Percentiles rank a stretch among this genome's conserved stretches.
phyloP scores from a whole-genome alignment of 345 rosid genomes.

The Melaleuca quinquenervia region DNA sequence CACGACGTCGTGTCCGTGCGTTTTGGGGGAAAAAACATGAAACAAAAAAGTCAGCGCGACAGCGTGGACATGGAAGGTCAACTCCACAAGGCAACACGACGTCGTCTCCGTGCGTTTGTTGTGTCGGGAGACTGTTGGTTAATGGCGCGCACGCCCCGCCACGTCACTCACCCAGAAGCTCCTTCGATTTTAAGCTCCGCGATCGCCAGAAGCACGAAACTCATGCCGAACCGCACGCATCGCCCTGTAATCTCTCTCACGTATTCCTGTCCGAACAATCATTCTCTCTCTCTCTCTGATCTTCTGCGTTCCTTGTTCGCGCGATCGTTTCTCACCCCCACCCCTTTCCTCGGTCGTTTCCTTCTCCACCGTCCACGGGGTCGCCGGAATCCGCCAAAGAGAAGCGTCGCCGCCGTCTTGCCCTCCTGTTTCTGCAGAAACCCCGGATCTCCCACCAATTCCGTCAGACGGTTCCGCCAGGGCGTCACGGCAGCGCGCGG shows the following conservation, averaged over 20 bases:
- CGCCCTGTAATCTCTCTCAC: constrained; percentile 1
- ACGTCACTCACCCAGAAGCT: background rate
- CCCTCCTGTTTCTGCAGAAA: background rate
- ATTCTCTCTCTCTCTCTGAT: too few relatives aligned
- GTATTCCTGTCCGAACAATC: background rate
- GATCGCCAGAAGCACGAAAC: background rate
- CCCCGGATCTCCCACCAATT: background rate
- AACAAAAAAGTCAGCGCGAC: background rate
- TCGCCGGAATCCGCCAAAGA: background rate
- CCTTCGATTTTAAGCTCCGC: background rate
- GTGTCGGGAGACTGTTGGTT: background rate
- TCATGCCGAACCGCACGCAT: constrained; percentile 9
- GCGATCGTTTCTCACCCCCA: background rate
- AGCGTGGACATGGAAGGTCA: background rate
- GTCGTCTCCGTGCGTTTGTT: background rate
- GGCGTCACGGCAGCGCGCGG: background rate
- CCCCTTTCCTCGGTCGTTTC: background rate
- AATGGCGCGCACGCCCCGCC: background rate
- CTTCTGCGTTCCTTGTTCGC: too few relatives aligned
- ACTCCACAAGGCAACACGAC: background rate
- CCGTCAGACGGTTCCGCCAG: too few relatives aligned
- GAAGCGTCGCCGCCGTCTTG: background rate
- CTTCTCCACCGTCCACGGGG: background rate
- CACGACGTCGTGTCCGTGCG: too few relatives aligned
- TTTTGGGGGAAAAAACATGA: accelerated